Evolutionary conservation across 139 green algal species (phyloP), one percentile per base, ranked within the genome.

Genomic region (Coccomyxa sp.): DNA sequence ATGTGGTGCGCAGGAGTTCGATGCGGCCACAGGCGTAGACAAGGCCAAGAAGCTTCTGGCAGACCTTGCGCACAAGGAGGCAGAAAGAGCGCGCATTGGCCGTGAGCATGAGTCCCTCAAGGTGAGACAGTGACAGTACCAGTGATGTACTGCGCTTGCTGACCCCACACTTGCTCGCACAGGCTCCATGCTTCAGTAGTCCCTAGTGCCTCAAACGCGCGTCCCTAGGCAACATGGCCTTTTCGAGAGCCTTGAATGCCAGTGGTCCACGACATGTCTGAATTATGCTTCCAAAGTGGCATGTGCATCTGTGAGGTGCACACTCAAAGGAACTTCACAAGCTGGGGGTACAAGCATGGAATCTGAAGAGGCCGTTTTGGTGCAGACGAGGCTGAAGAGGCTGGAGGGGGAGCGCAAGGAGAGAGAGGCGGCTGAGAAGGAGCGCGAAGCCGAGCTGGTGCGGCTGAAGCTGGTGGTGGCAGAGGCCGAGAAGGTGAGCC

Each of bases 291-390:
- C 70, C 14, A n/a, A 18, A 12, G 9, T 82, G 73, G n/a, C n/a
- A n/a, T n/a, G n/a, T n/a, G n/a, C n/a, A n/a, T n/a, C n/a, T n/a
- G n/a, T n/a, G n/a, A n/a, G n/a, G n/a, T n/a, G 2, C 50, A 31
- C 50, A 29, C 2, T 1, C n/a, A 34, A 70, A 79, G 40, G 89
- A 88, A 54, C 93, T 96, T 78, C 92, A 96, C 85, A 94, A 94
- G 10, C 93, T 97, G 77, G 90, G 95, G 90, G 86, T 97, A 39
- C 96, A 97, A 88, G 90, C 95, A 78, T 92, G 97, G 85, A 95
- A 97, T 73, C 88, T 75, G 14, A 96, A 84, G 94, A 98, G 84
- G 94, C 95, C 74, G 94, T 97, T 80, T 81, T 77, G 0, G 84
- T 97, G 79, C 87, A 90, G 77, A 68, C 84, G 35, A 87, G 97